These are phyloP conservation scores for Dipodascopsis uninucleata DNA, from an alignment of 805 yeast genomes.

Conservation along the genomic window DNA sequence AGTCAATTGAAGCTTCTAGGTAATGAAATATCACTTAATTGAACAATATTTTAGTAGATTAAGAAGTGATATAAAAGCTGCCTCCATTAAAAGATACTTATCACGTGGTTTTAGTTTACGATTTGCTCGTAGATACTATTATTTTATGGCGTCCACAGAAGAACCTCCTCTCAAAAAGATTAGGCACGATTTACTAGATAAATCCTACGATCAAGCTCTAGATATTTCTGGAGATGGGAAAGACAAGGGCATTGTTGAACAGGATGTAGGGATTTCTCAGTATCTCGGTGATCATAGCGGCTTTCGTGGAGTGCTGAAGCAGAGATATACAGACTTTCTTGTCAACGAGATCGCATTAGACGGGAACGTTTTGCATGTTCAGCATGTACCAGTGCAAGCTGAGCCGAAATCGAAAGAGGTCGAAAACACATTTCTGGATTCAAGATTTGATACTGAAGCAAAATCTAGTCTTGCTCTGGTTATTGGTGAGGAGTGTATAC, in stretches of 20 bases:
- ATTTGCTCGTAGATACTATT: too few relatives aligned
- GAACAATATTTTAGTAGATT: too few relatives aligned
- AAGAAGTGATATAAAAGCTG: too few relatives aligned
- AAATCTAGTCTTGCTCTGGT: constrained; percentile 47
- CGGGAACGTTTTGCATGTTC: constrained; percentile 70
- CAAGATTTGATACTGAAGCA: constrained; percentile 43
- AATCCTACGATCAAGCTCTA: too few relatives aligned
- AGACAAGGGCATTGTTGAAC: constrained; percentile 55
- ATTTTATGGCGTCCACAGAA: too few relatives aligned
- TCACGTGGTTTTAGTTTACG: too few relatives aligned
- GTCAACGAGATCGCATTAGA: constrained; percentile 78
- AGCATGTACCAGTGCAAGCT: constrained; percentile 63
- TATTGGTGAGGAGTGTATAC: constrained; percentile 61
- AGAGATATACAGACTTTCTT: constrained; percentile 78
- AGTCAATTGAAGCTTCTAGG: too few relatives aligned
- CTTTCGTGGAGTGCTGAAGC: constrained; percentile 76
- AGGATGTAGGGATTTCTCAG: constrained; percentile 83
- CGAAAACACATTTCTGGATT: constrained; percentile 41
- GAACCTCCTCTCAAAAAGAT: too few relatives aligned
- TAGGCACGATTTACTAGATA: too few relatives aligned
- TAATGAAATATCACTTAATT: too few relatives aligned
- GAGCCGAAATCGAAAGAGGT: constrained; percentile 43
- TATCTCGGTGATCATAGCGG: constrained; percentile 60
- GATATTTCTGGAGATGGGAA: too few relatives aligned
- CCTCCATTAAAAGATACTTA: too few relatives aligned